Conservation (phyloP, 352 stramenopile species). For the Phytopythium vexans region DNA sequence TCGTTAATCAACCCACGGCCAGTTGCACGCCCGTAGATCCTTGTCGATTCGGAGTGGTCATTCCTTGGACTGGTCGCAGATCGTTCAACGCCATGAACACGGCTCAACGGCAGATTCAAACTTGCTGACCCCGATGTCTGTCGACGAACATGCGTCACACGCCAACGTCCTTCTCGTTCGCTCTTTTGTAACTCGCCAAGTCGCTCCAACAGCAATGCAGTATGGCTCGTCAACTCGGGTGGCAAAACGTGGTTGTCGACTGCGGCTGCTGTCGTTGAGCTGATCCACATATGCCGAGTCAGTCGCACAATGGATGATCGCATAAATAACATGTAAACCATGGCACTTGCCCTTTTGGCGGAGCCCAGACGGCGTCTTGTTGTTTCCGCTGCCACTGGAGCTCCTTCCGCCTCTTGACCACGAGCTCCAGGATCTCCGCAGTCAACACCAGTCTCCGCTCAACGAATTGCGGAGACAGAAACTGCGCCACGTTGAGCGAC, state of each 20-base stretch:
- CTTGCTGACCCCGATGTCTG: neutral
- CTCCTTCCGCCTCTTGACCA: conserved; percentile 49
- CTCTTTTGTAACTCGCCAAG: conserved; percentile 19
- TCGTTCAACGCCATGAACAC: too few relatives aligned
- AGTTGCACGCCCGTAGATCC: too few relatives aligned
- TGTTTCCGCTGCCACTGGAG: conserved; percentile 30
- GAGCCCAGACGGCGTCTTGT: conserved; percentile 55
- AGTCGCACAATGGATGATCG: neutral
- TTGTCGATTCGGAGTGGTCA: too few relatives aligned
- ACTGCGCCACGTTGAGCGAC: conserved; percentile 54
- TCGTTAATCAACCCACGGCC: too few relatives aligned
- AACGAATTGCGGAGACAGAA: conserved; percentile 58
- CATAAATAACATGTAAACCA: neutral
- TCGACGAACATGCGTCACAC: neutral
- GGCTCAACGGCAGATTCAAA: too few relatives aligned
- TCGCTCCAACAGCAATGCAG: conserved; percentile 26
- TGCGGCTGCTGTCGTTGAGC: conserved; percentile 4
- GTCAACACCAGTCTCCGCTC: conserved; percentile 57
- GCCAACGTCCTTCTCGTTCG: conserved; percentile 17
- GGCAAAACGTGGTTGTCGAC: conserved; percentile 51
- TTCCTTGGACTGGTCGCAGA: too few relatives aligned
- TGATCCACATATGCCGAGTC: conserved; percentile 2
- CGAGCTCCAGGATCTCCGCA: conserved; percentile 41
- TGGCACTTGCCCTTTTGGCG: conserved; percentile 17
- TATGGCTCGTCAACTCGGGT: conserved; percentile 15